A percentile compares a stretch with the other conserved stretches of the same genome.
phyloP scores from a whole-genome alignment of 768 basidiomycete genomes.

The Amanita polypyramis region DNA sequence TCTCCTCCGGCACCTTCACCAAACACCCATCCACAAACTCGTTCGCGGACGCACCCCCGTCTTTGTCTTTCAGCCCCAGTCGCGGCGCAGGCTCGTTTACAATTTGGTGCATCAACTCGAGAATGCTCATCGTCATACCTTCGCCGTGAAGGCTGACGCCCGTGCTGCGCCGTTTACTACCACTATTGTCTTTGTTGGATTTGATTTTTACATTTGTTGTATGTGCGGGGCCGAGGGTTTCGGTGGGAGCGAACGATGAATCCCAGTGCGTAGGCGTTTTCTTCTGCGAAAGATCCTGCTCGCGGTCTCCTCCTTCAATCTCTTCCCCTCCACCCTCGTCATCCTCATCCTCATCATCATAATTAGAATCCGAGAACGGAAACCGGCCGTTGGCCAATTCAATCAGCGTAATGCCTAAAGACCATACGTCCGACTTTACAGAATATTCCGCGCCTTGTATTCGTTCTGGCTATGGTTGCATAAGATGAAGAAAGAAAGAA shows the following conservation, averaged over 20 bases:
- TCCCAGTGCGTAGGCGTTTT: slow-evolving; percentile 42
- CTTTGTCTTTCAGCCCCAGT: slow-evolving; percentile 57
- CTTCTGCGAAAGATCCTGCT: slow-evolving; percentile 6
- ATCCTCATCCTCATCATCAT: slow-evolving; percentile 53
- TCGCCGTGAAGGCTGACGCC: slow-evolving; percentile 92
- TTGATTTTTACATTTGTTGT: slow-evolving; percentile 14
- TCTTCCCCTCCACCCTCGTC: background rate
- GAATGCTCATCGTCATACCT: slow-evolving; percentile 95
- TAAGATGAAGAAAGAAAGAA: no score
- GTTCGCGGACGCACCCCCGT: slow-evolving; percentile 40
- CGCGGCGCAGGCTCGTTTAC: slow-evolving; percentile 96
- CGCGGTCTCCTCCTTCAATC: background rate
- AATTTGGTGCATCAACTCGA: slow-evolving; percentile 94
- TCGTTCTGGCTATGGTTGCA: slow-evolving; percentile 72
- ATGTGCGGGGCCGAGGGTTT: slow-evolving; percentile 37
- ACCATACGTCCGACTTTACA: slow-evolving; percentile 99
- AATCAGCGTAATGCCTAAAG: slow-evolving; percentile 91
- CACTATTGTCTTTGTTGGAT: slow-evolving; percentile 52
- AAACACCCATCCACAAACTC: slow-evolving; percentile 85
- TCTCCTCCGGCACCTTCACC: slow-evolving; percentile 74
- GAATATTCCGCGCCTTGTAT: slow-evolving; percentile 98
- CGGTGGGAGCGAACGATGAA: slow-evolving; percentile 8
- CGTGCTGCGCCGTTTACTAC: slow-evolving; percentile 61
- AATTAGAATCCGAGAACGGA: slow-evolving; percentile 83
- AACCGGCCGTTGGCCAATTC: slow-evolving; percentile 95